Conservation (phyloP, 768 basidiomycete species). For the Lactifluus piperatus region DNA sequence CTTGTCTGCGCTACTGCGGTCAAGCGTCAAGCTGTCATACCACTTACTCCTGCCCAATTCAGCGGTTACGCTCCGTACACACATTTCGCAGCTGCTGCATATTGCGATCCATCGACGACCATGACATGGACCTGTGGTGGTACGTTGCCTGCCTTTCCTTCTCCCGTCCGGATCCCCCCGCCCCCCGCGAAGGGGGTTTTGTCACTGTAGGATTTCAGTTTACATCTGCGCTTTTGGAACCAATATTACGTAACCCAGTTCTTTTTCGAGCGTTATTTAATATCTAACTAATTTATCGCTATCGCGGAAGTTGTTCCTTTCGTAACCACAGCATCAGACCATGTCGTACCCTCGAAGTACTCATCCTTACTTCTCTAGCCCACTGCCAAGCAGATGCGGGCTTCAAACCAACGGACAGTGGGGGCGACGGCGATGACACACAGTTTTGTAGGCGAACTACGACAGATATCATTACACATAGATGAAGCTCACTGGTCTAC, state of each 20-base stretch:
- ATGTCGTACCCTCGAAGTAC: neutral
- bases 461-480: neutral
- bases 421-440: constrained; percentile 35
- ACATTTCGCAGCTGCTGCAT: neutral
- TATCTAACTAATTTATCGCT: no score
- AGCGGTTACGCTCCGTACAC: neutral
- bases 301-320: no score
- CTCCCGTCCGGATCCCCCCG: no score
- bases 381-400: constrained; percentile 40
- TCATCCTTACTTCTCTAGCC: constrained; percentile 22
- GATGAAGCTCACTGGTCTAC: neutral
- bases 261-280: no score
- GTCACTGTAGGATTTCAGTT: no score
- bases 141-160: neutral
- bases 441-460: constrained; percentile 38
- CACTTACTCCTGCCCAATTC: neutral
- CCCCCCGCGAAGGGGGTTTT: no score
- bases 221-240: no score
- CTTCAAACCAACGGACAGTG: constrained; percentile 41
- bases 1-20: neutral
- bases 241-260: no score
- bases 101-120: neutral
- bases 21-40: neutral
- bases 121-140: neutral
- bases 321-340: no score